Base-by-base conservation (phyloP, 23 red algal species). In the Gracilariopsis chorda region DNA sequence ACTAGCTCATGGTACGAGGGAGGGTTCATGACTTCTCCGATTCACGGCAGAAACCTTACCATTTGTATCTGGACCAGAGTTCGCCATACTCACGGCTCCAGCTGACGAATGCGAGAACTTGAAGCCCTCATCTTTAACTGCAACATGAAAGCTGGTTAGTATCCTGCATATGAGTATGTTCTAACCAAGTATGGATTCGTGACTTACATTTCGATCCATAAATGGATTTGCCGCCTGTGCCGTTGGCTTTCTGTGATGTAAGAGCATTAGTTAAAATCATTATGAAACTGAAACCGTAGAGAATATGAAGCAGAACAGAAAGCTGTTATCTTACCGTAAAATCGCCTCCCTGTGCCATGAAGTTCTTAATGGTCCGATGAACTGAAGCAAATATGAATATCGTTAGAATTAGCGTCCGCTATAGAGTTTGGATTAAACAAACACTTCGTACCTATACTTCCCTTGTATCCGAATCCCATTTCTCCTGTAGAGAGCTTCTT, bases 261-360 rank as follows among this genome's bases (percentile, higher is more conserved):
- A 48, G 12, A 84, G 5, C 2, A 68, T 84, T 84, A 34, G 80
- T 84, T 45, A 35, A 5, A 84, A 29, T 45, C 40, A 48, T 21
- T 23, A 20, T 45, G 47, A 24, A 35, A 16, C 14, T 58, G 4
- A 25, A 8, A 30, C 14, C 2, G 4, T 20, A 46, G 40, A 23
- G 40, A 24, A 4, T 4, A 73, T 73, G 67, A 25, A n/a, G n/a
- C n/a, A n/a, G n/a, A 55, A 55, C 49, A n/a, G n/a, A 55, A 55
- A 55, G 0, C 24, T 39, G 43, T 30, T 27, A 87, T 14, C 69
- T 46, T 89, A 89, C 85, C 10, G 94, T 96, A 52, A 94, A 95
- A 83, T 99, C 97, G 40, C 97, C 97, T 37, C 93, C 93, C 82
- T 99, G 97, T 4, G 76, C 80, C 97, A 99, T 99, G 65, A 99